Base-by-base conservation (phyloP, 345 rosid genomes). In the Populus alba region DNA sequence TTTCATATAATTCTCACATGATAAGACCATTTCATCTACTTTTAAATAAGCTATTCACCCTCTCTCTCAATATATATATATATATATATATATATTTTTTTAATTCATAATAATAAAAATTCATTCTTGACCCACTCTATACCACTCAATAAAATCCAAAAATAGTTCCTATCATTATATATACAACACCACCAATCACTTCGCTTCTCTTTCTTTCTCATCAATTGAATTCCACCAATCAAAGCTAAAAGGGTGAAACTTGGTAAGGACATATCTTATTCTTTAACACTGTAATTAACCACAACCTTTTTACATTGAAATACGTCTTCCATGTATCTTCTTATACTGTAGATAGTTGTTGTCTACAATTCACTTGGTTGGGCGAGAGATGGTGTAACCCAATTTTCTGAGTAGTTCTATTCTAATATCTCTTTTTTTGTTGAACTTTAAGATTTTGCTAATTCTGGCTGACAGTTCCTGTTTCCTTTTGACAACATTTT, bases 301-400 rank as follows among this genome's bases (percentile, higher is more conserved):
- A 6, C 51, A 66, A 43, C 72, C 61, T 43, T 80, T 79, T 59
- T 67, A 75, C 71, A 63, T 69, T 75, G 66, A 77, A 62, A 79
- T 70, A 70, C 53, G 63, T 83, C 7, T 18, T 66, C 35, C 66
- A 61, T 71, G 7, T 47, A 69, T 72, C 39, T 85, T 78, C 72
- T 72, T 68, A 31, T 61, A 80, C 15, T 83, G 78, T 81, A 93
- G 99, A 76, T 87, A 61, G 84, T 92, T 77, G 88, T 96, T 84
- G 90, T 89, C 73, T 96, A 96, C 85, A 96, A 96, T 83, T 81
- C 99, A 68, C 96, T 96, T 69, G 99, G 98, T 84, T 96, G 98
- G 99, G 89, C 90, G 84, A 89, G 99, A 85, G 90, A 86, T 67
- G 97, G 94, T 83, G 84, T 88, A 39, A 83, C 93, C 77, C 92